These are phyloP conservation scores for Hysterangium stoloniferum DNA, from an alignment of 768 basidiomycete species.

Conservation along the genomic window DNA sequence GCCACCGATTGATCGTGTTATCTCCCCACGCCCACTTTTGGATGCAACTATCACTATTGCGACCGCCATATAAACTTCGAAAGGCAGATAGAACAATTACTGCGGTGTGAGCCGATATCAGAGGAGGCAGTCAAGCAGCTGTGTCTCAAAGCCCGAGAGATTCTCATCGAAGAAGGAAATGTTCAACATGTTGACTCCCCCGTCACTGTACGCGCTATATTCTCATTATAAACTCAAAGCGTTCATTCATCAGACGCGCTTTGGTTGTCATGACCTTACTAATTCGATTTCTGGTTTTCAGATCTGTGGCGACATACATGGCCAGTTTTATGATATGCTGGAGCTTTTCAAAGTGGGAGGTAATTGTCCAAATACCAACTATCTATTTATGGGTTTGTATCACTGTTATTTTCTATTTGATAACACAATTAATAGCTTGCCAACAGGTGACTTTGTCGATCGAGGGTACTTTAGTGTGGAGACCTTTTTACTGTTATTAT, in stretches of 20 bases:
- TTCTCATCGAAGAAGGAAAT: constrained; percentile 95
- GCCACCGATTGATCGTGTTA: background rate
- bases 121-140: constrained; percentile 94
- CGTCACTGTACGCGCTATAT: constrained; percentile 65
- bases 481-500: constrained; percentile 89
- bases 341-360: constrained; percentile 93
- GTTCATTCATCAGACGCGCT: constrained; percentile 13
- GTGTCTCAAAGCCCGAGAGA: constrained; percentile 93
- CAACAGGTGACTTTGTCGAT: constrained; percentile 96
- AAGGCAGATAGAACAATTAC: constrained; percentile 92
- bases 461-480: constrained; percentile 96
- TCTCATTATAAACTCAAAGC: constrained; percentile 15
- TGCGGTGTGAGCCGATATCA: constrained; percentile 89
- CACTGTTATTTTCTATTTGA: constrained; percentile 9
- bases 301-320: constrained; percentile 96
- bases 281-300: constrained; percentile 20
- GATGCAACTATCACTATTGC: background rate
- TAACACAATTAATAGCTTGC: background rate
- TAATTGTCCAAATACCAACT: constrained; percentile 87
- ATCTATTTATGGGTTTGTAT: constrained; percentile 87
- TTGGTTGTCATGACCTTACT: background rate
- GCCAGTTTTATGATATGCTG: constrained; percentile 94
- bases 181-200: constrained; percentile 95
- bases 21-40: background rate
- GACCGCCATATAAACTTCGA: background rate